Base-by-base conservation (phyloP, 2,329 filamentous ascomycete species). In the Botrytis hyacinthi region DNA sequence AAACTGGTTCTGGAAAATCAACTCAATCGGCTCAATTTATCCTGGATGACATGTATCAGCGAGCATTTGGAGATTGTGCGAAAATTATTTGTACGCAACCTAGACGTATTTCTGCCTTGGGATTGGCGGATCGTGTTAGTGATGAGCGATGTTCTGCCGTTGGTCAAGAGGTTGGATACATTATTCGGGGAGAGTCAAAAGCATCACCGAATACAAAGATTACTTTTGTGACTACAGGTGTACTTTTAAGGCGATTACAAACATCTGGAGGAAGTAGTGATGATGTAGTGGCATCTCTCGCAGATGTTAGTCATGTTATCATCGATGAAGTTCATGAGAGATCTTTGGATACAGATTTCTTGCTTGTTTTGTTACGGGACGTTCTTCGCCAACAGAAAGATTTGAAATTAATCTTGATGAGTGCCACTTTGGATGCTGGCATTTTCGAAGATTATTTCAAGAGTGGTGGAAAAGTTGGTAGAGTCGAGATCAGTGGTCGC, bases 41-140 rank as follows among this genome's bases (percentile, higher is more conserved):
- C 61, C 86, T 99, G 1, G 96, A 99, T 79, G 93, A 98, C 78
- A 85, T 98, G 76, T 97, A 98, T 78, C 86, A 88, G 75, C 87
- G 88, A 63, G 89, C 91, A 12, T 86, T 97, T 14, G 96, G 95
- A 3, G 88, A 88, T 20, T 89, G 89, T 20, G 93, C 91, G 46
- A 98, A 97, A 79, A 97, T 99, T 76, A 90, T 99, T 74, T 97
- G 97, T 79, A 99, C 96, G 0, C 96, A 99, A 79, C 96, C 96
- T 35, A 90, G 96, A 73, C 90, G 96, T 81, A 98, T 99, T 75
- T 98, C 95, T 42, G 96, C 96, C 2, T 87, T 99, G 16, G 95
- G 96, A 68, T 87, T 99, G 74, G 97, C 96, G 3, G 96, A 99
- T 82, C 91, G 96, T 78, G 96, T 99, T 2, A 94, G 94, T 63